These are phyloP conservation scores for Cichorium intybus DNA, from an alignment of 140 eudicot species.

Conservation along the genomic window DNA sequence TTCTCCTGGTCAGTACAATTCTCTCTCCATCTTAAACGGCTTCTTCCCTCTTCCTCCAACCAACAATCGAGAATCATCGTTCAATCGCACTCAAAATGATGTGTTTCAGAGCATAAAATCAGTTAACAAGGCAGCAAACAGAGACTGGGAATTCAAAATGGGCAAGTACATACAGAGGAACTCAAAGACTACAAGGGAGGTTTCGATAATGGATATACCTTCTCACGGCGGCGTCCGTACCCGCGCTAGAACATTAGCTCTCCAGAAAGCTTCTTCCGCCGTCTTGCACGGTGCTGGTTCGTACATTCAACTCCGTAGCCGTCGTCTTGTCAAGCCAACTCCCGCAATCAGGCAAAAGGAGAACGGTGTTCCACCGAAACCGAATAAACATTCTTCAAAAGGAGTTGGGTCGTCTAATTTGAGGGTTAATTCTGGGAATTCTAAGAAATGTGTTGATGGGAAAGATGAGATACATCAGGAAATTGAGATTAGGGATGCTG, in stretches of 20 bases:
- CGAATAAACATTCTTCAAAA: constrained; percentile 8
- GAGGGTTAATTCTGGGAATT: neutral
- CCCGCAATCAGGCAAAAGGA: constrained; percentile 16
- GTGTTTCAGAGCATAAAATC: neutral
- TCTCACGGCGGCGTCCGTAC: constrained; percentile 57
- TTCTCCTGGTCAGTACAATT: neutral
- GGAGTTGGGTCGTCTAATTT: constrained; percentile 5
- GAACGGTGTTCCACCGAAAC: constrained; percentile 5
- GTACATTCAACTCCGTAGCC: constrained; percentile 58
- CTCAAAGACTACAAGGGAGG: constrained; percentile 27
- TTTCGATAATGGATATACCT: constrained; percentile 23
- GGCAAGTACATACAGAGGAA: constrained; percentile 51
- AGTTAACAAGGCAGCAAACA: neutral
- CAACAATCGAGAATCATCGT: neutral
- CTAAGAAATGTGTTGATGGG: constrained; percentile 9
- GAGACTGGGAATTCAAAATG: constrained; percentile 16
- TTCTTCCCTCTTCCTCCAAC: constrained; percentile 3
- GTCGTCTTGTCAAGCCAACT: constrained; percentile 41
- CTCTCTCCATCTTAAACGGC: constrained; percentile 8
- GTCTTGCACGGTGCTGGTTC: constrained; percentile 14
- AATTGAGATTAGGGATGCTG: constrained; percentile 12
- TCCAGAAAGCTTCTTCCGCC: constrained; percentile 21
- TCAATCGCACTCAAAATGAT: constrained; percentile 1
- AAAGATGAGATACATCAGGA: neutral
- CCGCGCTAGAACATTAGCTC: constrained; percentile 54